Evolutionary conservation across 1,139 yeast genomes (phyloP).

Genomic region (Casaregolazyma lundiana): DNA sequence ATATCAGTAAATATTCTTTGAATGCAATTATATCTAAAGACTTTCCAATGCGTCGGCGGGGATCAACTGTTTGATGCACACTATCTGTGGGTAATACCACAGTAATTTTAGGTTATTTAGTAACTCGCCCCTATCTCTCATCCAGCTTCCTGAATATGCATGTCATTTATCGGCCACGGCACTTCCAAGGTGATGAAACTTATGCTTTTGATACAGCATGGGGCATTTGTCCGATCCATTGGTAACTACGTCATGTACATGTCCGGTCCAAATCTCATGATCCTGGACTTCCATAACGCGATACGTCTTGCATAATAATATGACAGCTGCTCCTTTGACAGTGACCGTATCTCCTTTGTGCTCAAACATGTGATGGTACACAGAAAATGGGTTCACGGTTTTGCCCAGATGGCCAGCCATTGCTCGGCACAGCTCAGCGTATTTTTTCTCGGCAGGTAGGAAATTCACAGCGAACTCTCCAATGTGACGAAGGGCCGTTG

Average conservation of each 20-base stretch:
- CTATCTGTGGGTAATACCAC: too few relatives aligned
- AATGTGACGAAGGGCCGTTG: conserved; percentile 53
- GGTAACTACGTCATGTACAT: conserved; percentile 32
- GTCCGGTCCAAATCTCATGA: conserved; percentile 85
- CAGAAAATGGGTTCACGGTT: conserved; percentile 32
- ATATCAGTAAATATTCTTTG: too few relatives aligned
- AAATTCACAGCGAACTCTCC: conserved; percentile 68
- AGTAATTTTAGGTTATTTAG: too few relatives aligned
- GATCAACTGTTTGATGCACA: neutral
- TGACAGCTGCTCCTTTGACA: conserved; percentile 53
- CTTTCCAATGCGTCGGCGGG: too few relatives aligned
- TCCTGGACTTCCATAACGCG: conserved; percentile 59
- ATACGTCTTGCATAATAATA: conserved; percentile 57
- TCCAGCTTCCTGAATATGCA: neutral
- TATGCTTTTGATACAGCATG: conserved; percentile 27
- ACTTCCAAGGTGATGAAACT: conserved; percentile 25
- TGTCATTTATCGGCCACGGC: conserved; percentile 10
- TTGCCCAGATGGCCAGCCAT: conserved; percentile 35
- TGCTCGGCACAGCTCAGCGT: conserved; percentile 40
- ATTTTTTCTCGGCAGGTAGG: conserved; percentile 51
- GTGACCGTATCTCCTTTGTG: conserved; percentile 47
- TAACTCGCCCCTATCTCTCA: neutral
- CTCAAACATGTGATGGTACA: conserved; percentile 30
- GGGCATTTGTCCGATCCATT: conserved; percentile 12
- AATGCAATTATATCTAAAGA: too few relatives aligned